Conservation (phyloP, 345 rosid genomes). For the Pelargonium nanum region DNA sequence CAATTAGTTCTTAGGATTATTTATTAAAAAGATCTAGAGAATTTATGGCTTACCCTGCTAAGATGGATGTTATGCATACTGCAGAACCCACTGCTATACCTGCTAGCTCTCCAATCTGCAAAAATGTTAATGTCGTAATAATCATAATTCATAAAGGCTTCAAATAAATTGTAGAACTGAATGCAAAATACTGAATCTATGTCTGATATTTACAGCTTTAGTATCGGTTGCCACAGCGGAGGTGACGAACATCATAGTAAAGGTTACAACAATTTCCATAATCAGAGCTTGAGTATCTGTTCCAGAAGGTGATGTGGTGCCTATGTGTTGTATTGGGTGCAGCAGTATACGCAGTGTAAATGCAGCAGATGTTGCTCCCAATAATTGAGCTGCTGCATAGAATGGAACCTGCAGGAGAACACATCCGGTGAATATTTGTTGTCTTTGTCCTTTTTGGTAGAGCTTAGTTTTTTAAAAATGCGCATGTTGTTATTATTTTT, state of each 20-base stretch:
- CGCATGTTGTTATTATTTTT: background rate
- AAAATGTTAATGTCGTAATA: background rate
- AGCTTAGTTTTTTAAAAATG: background rate
- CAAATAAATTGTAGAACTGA: too few relatives aligned
- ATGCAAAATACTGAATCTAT: background rate
- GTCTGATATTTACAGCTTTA: slow-evolving; percentile 26
- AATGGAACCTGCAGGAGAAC: slow-evolving; percentile 31
- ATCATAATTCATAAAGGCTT: too few relatives aligned
- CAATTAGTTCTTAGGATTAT: slow-evolving; percentile 1
- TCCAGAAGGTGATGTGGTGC: slow-evolving; percentile 44
- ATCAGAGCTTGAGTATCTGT: slow-evolving; percentile 35
- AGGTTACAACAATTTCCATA: slow-evolving; percentile 45
- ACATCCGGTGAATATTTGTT: background rate
- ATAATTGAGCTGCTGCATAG: slow-evolving; percentile 36
- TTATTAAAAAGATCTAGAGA: background rate
- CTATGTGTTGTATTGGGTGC: slow-evolving; percentile 29
- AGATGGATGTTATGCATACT: slow-evolving; percentile 41
- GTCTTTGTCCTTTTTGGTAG: background rate
- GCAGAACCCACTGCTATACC: slow-evolving; percentile 51
- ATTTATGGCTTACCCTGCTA: slow-evolving; percentile 35
- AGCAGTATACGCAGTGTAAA: slow-evolving; percentile 25
- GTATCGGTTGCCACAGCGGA: slow-evolving; percentile 43
- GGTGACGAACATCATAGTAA: slow-evolving; percentile 40
- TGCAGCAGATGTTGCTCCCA: slow-evolving; percentile 31
- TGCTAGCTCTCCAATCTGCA: slow-evolving; percentile 46